Conservation (phyloP, 805 yeast species). For the Schizosaccharomyces osmophilus region DNA sequence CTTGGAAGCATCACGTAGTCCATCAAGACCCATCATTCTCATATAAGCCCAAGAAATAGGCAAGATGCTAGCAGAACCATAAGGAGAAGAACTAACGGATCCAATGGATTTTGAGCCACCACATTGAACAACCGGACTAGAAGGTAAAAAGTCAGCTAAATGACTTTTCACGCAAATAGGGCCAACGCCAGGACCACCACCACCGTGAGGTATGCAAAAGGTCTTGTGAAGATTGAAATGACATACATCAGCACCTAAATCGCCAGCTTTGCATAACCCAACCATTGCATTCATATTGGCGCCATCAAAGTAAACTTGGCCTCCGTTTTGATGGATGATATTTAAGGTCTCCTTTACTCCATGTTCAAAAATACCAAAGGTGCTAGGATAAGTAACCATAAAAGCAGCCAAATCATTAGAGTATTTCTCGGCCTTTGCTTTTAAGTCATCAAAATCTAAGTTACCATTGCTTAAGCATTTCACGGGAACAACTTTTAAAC, state of each 20-base stretch:
- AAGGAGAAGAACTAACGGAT: conserved; percentile 81
- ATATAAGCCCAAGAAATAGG: conserved; percentile 90
- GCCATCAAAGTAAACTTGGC: conserved; percentile 84
- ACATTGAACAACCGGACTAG: conserved; percentile 36
- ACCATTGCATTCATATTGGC: conserved; percentile 99
- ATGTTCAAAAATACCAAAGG: conserved; percentile 90
- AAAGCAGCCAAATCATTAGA: conserved; percentile 55
- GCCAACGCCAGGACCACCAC: conserved; percentile 98
- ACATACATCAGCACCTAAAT: conserved; percentile 93
- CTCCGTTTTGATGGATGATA: conserved; percentile 66
- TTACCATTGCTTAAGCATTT: conserved; percentile 73
- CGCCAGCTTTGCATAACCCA: conserved; percentile 92
- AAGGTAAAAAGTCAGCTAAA: conserved; percentile 58
- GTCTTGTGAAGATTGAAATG: conserved; percentile 93
- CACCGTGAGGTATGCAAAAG: conserved; percentile 94
- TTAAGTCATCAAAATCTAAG: conserved; percentile 54
- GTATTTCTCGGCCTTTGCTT: conserved; percentile 45
- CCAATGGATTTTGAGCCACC: conserved; percentile 31
- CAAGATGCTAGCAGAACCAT: conserved; percentile 78
- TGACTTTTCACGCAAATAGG: conserved; percentile 83
- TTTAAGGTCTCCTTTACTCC: conserved; percentile 66
- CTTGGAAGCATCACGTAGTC: conserved; percentile 65
- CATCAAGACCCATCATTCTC: conserved; percentile 72
- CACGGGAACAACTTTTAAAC: conserved; percentile 76
- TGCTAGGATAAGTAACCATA: conserved; percentile 94